These are phyloP conservation scores for Phytopythium sindhum DNA, from an alignment of 352 stramenopile species.

Conservation along the genomic window DNA sequence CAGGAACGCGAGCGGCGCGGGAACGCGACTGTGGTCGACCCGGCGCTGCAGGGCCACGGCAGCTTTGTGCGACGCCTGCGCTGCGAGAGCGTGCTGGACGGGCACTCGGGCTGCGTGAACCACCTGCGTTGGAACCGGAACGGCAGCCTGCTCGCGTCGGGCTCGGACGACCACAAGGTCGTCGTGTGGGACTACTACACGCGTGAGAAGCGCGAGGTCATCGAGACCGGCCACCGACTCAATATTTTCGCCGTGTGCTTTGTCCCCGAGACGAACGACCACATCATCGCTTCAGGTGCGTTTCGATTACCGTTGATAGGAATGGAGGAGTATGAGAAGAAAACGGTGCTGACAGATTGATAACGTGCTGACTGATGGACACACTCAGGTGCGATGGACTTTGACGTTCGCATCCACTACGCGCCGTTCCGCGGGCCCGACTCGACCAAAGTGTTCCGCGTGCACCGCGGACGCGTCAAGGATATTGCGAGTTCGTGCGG, in stretches of 20 bases:
- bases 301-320: background rate
- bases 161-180: conserved; percentile 81
- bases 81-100: conserved; percentile 48
- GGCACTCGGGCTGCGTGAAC: conserved; percentile 81
- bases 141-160: conserved; percentile 64
- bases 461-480: conserved; percentile 80
- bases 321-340: conserved; percentile 8
- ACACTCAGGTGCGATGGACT: conserved; percentile 60
- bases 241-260: conserved; percentile 91
- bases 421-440: conserved; percentile 60
- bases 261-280: conserved; percentile 73
- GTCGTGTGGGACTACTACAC: conserved; percentile 79
- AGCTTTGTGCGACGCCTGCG: conserved; percentile 55
- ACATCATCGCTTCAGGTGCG: conserved; percentile 57
- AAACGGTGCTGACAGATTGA: background rate
- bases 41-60: conserved; percentile 48
- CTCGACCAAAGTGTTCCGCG: conserved; percentile 57
- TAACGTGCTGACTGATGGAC: background rate
- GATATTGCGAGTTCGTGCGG: conserved; percentile 64
- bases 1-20: conserved; percentile 50
- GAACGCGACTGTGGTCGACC: conserved; percentile 41
- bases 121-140: conserved; percentile 78
- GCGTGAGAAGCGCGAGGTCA: conserved; percentile 42
- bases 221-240: conserved; percentile 69
- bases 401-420: conserved; percentile 84